phyloP scores from a whole-genome alignment of 2,329 filamentous ascomycete genomes.

The Talaromyces sp. region DNA sequence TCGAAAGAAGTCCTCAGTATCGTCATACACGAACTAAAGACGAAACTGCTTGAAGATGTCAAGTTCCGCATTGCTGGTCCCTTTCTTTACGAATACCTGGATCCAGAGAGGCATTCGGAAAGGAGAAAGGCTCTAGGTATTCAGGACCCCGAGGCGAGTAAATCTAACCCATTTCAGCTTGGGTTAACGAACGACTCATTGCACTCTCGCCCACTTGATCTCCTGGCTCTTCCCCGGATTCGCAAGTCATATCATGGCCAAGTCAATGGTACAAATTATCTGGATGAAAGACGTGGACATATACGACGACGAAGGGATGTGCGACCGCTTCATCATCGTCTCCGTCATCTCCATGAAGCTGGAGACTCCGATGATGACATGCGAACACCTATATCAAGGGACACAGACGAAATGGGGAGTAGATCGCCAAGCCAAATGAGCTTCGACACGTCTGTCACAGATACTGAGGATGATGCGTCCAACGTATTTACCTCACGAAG shows the following conservation, averaged over 20 bases:
- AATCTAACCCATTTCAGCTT: constrained; percentile 55
- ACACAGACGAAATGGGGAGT: constrained; percentile 83
- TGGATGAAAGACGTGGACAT: constrained; percentile 63
- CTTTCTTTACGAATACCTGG: constrained; percentile 73
- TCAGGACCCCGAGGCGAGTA: constrained; percentile 62
- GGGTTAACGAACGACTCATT: constrained; percentile 48
- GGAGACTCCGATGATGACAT: constrained; percentile 86
- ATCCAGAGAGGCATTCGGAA: constrained; percentile 74
- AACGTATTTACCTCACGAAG: constrained; percentile 26
- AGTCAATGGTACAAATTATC: constrained; percentile 60
- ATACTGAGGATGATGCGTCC: constrained; percentile 42
- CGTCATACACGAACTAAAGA: constrained; percentile 73
- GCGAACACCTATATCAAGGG: constrained; percentile 62
- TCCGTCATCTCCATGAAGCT: constrained; percentile 71
- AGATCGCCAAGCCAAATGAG: constrained; percentile 70
- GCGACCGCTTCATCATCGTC: constrained; percentile 75
- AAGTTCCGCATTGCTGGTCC: constrained; percentile 82
- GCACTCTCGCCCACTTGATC: constrained; percentile 47
- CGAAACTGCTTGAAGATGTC: constrained; percentile 85
- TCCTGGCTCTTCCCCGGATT: constrained; percentile 69
- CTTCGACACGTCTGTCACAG: constrained; percentile 51
- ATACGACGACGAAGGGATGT: constrained; percentile 60
- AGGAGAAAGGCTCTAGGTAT: constrained; percentile 79
- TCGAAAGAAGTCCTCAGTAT: constrained; percentile 76
- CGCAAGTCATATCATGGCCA: constrained; percentile 62